Evolutionary conservation across 176 grass and related monocot species (phyloP), one percentile per base, ranked within the genome.

Genomic region (Metroxylon sagu): DNA sequence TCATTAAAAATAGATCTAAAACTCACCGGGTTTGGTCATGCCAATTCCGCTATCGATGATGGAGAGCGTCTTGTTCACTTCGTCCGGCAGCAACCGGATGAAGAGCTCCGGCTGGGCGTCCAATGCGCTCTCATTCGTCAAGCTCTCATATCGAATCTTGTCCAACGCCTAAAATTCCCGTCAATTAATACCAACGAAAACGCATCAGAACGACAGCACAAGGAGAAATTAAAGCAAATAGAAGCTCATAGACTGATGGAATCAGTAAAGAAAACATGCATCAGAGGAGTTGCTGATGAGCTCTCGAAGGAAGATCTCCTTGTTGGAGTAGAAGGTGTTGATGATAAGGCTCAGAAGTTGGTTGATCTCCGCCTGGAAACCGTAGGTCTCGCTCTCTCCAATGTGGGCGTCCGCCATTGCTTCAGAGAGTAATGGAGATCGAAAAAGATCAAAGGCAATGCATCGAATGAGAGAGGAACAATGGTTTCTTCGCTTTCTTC

Each of bases 281-380:
- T 61, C 58, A 6, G 58, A 61, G 17, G 58, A 1, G 28, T 61
- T 61, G 26, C 58, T 61, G 16, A 61, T 61, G 29, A 61, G 58
- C 27, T 61, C 58, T 1, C 27, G 27, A 14, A 61, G 58, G 58
- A 61, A 61, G 27, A 61, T 61, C 58, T 61, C 58, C 29, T 61
- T 61, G 27, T 61, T 61, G 58, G 58, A 61, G 58, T 61, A 35
- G 58, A 61, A 61, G 17, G 58, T 61, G 58, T 61, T 61, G 16
- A 61, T 61, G 27, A 61, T 61, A 29, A 61, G 58, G 29, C 58
- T 61, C 12, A 61, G 58, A 15, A 61, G 18, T 17, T 61, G 58
- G 58, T 61, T 61, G 25, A 61, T 61, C 16, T 61, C 58, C 16
- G 58, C 58, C 58, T 61, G 58, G 58, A 61, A 61, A 4, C 28